These are phyloP conservation scores for Tylopilus vinaceipallidus DNA, from an alignment of 768 basidiomycete species.

Conservation along the genomic window DNA sequence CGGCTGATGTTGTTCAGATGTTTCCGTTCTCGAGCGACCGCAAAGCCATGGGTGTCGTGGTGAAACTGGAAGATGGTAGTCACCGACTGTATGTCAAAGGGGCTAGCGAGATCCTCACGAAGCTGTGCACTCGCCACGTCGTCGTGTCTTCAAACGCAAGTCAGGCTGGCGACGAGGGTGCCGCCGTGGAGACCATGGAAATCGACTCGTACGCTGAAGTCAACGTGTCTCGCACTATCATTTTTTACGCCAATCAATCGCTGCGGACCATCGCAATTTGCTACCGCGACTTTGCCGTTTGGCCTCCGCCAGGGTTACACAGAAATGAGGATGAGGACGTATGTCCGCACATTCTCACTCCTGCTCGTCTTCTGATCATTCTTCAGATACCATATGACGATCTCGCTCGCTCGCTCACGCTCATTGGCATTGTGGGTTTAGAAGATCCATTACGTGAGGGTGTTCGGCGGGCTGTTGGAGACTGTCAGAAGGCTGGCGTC, in stretches of 20 bases:
- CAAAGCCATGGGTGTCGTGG: conserved; percentile 92
- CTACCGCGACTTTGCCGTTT: conserved; percentile 80
- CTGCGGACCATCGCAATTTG: conserved; percentile 93
- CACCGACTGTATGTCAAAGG: conserved; percentile 87
- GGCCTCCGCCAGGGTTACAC: conserved; percentile 67
- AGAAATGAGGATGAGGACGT: conserved; percentile 54
- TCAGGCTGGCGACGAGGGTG: conserved; percentile 17
- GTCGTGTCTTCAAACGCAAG: conserved; percentile 45
- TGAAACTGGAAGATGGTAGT: conserved; percentile 49
- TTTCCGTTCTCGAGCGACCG: conserved; percentile 92
- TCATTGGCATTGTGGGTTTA: conserved; percentile 91
- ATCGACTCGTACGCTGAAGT: conserved; percentile 70
- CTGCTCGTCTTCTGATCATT: conserved; percentile 9
- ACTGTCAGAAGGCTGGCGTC: conserved; percentile 88
- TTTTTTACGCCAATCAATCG: conserved; percentile 96
- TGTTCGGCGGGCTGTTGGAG: conserved; percentile 83
- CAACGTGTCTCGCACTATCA: conserved; percentile 91
- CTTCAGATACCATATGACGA: conserved; percentile 64
- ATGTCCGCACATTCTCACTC: conserved; percentile 12
- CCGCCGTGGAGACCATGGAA: conserved; percentile 48
- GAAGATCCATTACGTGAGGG: conserved; percentile 94
- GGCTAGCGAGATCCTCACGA: conserved; percentile 89
- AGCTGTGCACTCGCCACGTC: conserved; percentile 71
- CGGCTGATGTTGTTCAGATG: conserved; percentile 70
- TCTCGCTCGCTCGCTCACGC: conserved; percentile 69